Evolutionary conservation across 2,329 filamentous ascomycete genomes (phyloP).

Genomic region (Cyanodermella asteris): DNA sequence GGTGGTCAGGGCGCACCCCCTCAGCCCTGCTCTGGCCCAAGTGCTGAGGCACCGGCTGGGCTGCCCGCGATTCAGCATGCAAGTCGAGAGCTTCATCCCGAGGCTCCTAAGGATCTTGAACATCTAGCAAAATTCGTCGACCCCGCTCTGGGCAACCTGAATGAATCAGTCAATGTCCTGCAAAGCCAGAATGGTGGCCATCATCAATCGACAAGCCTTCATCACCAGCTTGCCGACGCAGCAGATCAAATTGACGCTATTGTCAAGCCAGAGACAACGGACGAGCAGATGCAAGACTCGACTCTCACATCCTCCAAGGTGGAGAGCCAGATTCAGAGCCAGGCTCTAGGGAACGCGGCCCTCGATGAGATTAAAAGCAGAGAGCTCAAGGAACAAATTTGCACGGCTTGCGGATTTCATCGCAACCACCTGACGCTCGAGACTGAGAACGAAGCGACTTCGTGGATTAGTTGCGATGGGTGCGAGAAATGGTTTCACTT

Average conservation of each 20-base stretch:
- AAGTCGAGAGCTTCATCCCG: too few species aligned
- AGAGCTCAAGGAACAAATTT: conserved; percentile 19
- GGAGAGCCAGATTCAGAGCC: conserved; percentile 6
- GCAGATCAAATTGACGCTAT: background rate
- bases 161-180: too few species aligned
- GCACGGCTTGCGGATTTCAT: conserved; percentile 34
- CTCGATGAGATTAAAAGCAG: conserved; percentile 10
- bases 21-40: too few species aligned
- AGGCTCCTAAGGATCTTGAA: too few species aligned
- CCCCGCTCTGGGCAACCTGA: too few species aligned
- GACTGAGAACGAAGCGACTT: conserved; percentile 25
- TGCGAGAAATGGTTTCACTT: conserved; percentile 50
- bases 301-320: background rate
- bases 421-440: conserved; percentile 30
- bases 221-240: background rate
- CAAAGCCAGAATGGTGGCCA: too few species aligned
- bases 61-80: too few species aligned
- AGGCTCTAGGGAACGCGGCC: conserved; percentile 2
- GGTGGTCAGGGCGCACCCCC: too few species aligned
- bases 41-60: too few species aligned
- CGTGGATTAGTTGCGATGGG: conserved; percentile 46
- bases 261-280: background rate
- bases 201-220: background rate
- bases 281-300: background rate
- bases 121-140: too few species aligned